Evolutionary conservation across 352 stramenopile genomes (phyloP), one percentile per base, ranked within the genome.

Genomic region (Thalassiosira mediterranea): DNA sequence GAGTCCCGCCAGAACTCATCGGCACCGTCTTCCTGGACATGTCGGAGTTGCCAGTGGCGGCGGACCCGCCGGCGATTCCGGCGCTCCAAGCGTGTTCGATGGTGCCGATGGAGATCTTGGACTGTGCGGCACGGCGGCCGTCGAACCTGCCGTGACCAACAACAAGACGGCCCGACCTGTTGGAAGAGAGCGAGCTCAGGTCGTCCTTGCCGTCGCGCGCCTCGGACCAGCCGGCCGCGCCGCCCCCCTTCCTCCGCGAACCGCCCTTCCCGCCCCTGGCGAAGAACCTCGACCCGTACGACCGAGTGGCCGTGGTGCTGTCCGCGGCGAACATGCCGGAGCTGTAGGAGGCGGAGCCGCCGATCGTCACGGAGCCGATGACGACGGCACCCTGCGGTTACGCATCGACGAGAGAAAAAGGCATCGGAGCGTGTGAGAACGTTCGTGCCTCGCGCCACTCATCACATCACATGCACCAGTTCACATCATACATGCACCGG

Each of bases 301-400:
- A 68, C 19, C 29, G 28, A 31, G 57, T 69, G 46, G 34, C 44
- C 13, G 38, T 42, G 34, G 7, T 42, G n/a, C n/a, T 26, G 48
- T 76, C 15, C 23, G 28, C 57, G 38, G 38, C 34, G 49, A 71
- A 77, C 7, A 26, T 56, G 19, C 64, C 64, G 49, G 72, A 76
- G 13, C 72, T 67, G 25, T 52, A 68, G 11, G 72, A 81, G 52
- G 56, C 71, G 29, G 57, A 69, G 26, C 29, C 62, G 28, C 71
- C 62, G 17, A 81, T 81, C 26, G 72, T 76, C 8, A 81, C 72
- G n/a, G 49, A 64, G 23, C 72, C 72, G 49, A 81, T 81, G 7
- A 81, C 65, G 21, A 81, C 64, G 0, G n/a, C 26, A 17, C n/a
- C 53, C 11, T 51, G 31, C 31, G 29, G 26, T 21, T n/a, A 2